These are phyloP conservation scores for Nakaseomyces uthaithaninus DNA, from an alignment of 1,139 yeast genomes.

Conservation along the genomic window DNA sequence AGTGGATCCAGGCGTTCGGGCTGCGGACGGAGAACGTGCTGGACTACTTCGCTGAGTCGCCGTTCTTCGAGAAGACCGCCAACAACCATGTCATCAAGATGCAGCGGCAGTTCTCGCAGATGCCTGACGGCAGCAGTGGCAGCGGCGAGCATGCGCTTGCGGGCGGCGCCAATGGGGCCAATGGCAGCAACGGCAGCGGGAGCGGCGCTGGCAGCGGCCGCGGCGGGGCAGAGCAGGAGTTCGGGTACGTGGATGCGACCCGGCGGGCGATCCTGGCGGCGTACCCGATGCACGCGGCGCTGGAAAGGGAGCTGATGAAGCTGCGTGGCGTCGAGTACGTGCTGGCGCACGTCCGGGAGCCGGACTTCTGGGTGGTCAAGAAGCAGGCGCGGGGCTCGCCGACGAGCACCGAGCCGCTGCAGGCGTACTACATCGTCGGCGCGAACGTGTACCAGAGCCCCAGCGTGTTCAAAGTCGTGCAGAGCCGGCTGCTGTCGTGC, in stretches of 20 bases:
- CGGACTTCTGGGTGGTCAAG: constrained; percentile 85
- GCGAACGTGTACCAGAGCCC: constrained; percentile 94
- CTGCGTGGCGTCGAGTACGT: constrained; percentile 85
- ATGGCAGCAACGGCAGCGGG: constrained; percentile 8
- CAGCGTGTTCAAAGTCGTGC: constrained; percentile 44
- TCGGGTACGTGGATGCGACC: constrained; percentile 19
- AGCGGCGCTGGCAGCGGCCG: constrained; percentile 10
- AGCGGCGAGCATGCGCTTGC: constrained; percentile 13
- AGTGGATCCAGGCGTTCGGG: constrained; percentile 87
- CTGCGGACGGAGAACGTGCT: constrained; percentile 81
- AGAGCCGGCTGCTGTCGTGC: constrained; percentile 42
- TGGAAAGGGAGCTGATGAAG: constrained; percentile 51
- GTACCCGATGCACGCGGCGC: constrained; percentile 31
- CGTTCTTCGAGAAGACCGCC: constrained; percentile 89
- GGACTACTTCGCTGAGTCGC: constrained; percentile 87
- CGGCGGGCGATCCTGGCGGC: constrained; percentile 22
- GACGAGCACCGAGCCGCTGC: constrained; percentile 42
- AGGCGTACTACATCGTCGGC: constrained; percentile 81
- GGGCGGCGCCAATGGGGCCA: constrained; percentile 14
- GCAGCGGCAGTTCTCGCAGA: constrained; percentile 69
- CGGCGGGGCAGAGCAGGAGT: constrained; percentile 13
- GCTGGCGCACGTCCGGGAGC: constrained; percentile 67
- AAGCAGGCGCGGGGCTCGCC: constrained; percentile 56
- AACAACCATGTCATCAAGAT: constrained; percentile 90
- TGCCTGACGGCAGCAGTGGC: constrained; percentile 14